Conservation (phyloP, 1,284 basidiomycete species). For the Moniliophthora roreri region DNA sequence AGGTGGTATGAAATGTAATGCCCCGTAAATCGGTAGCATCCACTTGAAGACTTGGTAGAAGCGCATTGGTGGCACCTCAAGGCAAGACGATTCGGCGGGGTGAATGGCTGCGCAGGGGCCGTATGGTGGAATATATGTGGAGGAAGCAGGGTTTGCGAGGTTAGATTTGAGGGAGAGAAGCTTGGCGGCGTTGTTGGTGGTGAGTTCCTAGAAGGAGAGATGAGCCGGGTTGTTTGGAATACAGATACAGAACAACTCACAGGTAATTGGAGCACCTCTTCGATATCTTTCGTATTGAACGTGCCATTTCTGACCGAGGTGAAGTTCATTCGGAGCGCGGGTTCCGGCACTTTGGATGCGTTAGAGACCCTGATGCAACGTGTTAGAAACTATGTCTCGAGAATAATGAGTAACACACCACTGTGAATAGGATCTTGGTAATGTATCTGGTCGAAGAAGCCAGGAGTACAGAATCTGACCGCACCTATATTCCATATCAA, state of each 20-base stretch:
- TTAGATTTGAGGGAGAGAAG: conserved; percentile 34
- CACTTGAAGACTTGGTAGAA: conserved; percentile 84
- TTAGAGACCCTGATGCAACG: conserved; percentile 46
- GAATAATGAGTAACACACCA: conserved; percentile 54
- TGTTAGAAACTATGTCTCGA: background rate
- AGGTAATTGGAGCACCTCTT: conserved; percentile 48
- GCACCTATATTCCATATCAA: conserved; percentile 46
- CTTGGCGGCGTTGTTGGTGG: conserved; percentile 36
- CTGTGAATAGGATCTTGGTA: conserved; percentile 71
- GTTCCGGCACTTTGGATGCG: conserved; percentile 66
- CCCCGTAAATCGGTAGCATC: conserved; percentile 87
- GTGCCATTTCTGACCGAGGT: conserved; percentile 56
- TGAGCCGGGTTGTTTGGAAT: conserved; percentile 8
- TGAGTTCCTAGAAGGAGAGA: conserved; percentile 36
- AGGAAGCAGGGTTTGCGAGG: conserved; percentile 21
- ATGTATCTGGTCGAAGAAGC: conserved; percentile 80
- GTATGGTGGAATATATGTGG: conserved; percentile 51
- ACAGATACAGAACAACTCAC: conserved; percentile 32
- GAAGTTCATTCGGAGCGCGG: conserved; percentile 63
- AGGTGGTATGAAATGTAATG: conserved; percentile 87
- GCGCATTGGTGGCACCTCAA: conserved; percentile 65
- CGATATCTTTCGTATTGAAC: conserved; percentile 57
- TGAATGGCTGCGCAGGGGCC: conserved; percentile 72
- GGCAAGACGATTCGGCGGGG: conserved; percentile 76
- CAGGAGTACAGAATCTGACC: conserved; percentile 90